Base-by-base conservation (phyloP, 306 rosid species). In the Datisca glomerata region DNA sequence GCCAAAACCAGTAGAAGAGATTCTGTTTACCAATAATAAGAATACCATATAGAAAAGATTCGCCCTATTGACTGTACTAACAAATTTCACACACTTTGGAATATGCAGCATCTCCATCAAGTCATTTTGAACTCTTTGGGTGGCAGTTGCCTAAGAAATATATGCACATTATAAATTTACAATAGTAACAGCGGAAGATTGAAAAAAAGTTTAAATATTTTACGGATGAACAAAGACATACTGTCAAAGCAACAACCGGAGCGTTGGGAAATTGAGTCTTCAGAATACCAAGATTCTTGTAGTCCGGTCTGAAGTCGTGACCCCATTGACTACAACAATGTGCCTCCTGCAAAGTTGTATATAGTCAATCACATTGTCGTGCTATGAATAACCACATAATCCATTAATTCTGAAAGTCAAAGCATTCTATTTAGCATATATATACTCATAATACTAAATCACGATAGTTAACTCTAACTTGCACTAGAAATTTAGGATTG, bases 251-350 rank as follows among this genome's bases (percentile, higher is more conserved):
- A 71, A 87, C 74, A 64, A 87, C 32, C 18, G 96, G 94, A 50
- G 80, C 82, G 48, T 52, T 74, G 41, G 94, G 94, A 65, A 82
- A 87, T 68, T 87, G 96, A 71, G 82, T 79, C 82, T 81, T 86
- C 54, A 86, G 86, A 68, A 86, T 86, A 33, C 92, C 84, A 17
- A 86, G 96, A 69, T 74, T 86, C 62, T 86, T 86, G 73, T 86
- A 86, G 62, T 86, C 96, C 21, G 94, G 96, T 66, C 96, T 81
- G 69, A 86, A 86, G 61, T 86, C 96, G 53, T 87, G 96, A 56
- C 96, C 96, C 96, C 96, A 87, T 67, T 87, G 96, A 67, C 94
- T 87, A 61, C 96, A 87, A 71, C 94, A 87, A 63, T 87, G 96
- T 25, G 96, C 96, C 77, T 87, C 96, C 96, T 87, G 76, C 59